Evolutionary conservation across 768 basidiomycete genomes (phyloP).

Genomic region (Suillus bovinus): DNA sequence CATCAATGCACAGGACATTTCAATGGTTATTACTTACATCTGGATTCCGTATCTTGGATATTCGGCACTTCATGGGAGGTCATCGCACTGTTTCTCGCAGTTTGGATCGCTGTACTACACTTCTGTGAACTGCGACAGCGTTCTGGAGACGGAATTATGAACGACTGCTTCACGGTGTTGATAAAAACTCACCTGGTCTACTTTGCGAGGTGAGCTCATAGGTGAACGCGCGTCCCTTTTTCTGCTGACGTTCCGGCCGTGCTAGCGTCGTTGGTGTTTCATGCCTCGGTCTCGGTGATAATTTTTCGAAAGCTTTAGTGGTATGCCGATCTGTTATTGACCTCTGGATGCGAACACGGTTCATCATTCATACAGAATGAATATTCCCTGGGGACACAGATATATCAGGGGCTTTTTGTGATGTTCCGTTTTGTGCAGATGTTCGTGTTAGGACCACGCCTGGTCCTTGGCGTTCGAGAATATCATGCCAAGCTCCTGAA

Average conservation of each 20-base stretch:
- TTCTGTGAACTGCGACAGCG: background rate
- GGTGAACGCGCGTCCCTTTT: background rate
- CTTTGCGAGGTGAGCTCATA: background rate
- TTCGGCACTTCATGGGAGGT: background rate
- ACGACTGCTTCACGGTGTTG: background rate
- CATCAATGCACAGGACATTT: background rate
- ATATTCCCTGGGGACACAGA: background rate
- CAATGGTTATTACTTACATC: background rate
- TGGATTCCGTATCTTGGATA: background rate
- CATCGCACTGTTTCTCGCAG: background rate
- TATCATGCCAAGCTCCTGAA: background rate
- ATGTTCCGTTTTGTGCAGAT: background rate
- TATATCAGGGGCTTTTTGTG: background rate
- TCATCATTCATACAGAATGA: background rate
- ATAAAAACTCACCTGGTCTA: background rate
- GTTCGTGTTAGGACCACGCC: background rate
- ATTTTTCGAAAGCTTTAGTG: background rate
- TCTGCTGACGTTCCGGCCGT: background rate
- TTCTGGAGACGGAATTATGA: background rate
- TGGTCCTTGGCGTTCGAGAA: background rate
- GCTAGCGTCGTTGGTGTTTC: background rate
- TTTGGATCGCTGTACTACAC: background rate
- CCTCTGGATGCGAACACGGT: background rate
- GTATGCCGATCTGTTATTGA: background rate
- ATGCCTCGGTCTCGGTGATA: background rate